A percentile compares a stretch with the other conserved stretches of the same genome.
Conservation (phyloP, 148 eudicot genomes). For the Cornus suecica region DNA sequence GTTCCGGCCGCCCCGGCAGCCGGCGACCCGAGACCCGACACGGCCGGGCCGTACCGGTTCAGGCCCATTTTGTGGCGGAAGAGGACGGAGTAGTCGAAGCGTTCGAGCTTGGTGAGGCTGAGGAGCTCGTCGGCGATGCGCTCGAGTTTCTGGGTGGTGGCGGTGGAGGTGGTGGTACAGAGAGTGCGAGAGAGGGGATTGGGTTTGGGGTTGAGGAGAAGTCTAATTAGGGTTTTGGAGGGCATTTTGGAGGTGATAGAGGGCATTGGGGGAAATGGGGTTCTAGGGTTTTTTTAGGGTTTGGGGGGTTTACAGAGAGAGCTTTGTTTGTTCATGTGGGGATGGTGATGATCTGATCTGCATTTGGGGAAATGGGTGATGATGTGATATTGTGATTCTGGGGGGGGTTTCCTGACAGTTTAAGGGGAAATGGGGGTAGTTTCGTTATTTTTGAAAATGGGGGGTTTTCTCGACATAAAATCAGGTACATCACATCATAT, state of each 20-base stretch:
- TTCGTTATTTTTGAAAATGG: no score
- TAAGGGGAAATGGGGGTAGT: no score
- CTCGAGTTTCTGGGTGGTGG: constrained; percentile 41
- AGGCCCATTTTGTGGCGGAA: constrained; percentile 61
- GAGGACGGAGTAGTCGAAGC: constrained; percentile 57
- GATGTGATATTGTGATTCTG: background rate
- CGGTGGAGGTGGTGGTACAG: constrained; percentile 32
- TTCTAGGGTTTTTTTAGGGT: background rate
- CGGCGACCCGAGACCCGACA: constrained; percentile 25
- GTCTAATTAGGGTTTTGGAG: constrained; percentile 24
- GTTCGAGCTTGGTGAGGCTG: constrained; percentile 62
- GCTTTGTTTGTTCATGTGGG: background rate
- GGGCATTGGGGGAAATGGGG: constrained; percentile 24
- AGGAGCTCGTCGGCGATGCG: constrained; percentile 65
- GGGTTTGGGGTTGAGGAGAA: constrained; percentile 13
- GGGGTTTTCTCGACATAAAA: no score
- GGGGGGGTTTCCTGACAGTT: no score
- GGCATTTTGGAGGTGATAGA: constrained; percentile 28
- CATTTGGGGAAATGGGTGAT: background rate
- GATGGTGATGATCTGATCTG: background rate
- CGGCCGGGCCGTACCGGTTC: constrained; percentile 38
- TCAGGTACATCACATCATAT: no score
- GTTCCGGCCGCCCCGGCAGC: constrained; percentile 17
- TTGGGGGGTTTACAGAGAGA: background rate
- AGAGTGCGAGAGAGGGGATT: constrained; percentile 16